phyloP scores from a whole-genome alignment of 352 stramenopile species.

The Blastocystis sp. region DNA sequence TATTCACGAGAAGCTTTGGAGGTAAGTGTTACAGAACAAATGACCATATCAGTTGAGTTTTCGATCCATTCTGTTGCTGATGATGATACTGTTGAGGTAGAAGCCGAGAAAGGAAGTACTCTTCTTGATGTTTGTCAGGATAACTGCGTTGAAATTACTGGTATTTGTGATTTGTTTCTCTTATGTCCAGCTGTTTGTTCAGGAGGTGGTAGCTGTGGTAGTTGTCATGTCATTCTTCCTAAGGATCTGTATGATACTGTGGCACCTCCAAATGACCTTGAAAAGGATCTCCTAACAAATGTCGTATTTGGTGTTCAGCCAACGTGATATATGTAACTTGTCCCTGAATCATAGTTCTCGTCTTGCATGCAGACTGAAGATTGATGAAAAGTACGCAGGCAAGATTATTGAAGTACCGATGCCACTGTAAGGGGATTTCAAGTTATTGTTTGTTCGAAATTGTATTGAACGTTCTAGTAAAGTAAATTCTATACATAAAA shows the following conservation, averaged over 20 bases:
- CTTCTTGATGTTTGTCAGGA: conserved; percentile 49
- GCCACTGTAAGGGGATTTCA: conserved; percentile 25
- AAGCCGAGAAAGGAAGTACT: conserved; percentile 43
- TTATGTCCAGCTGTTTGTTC: conserved; percentile 20
- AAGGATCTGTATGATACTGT: conserved; percentile 20
- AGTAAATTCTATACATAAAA: not conserved
- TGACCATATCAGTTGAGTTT: conserved; percentile 5
- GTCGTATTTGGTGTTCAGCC: conserved; percentile 44
- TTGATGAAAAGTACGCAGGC: conserved; percentile 44
- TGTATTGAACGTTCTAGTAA: not conserved
- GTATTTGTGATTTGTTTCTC: not conserved
- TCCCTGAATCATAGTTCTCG: conserved; percentile 32
- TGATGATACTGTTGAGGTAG: conserved; percentile 40
- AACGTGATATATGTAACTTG: not conserved
- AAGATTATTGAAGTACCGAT: conserved; percentile 64
- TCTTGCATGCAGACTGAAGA: conserved; percentile 56
- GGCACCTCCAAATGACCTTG: conserved; percentile 1
- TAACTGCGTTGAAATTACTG: conserved; percentile 28
- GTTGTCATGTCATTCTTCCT: conserved; percentile 46
- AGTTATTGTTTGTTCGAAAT: not conserved
- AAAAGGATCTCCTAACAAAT: conserved; percentile 24
- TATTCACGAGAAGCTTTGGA: conserved; percentile 24
- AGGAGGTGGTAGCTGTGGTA: conserved; percentile 55
- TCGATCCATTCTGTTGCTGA: conserved; percentile 27
- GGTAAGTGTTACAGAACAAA: not conserved